phyloP scores from a whole-genome alignment of 352 stramenopile genomes.

The Phytophthora macrochlamydospora region DNA sequence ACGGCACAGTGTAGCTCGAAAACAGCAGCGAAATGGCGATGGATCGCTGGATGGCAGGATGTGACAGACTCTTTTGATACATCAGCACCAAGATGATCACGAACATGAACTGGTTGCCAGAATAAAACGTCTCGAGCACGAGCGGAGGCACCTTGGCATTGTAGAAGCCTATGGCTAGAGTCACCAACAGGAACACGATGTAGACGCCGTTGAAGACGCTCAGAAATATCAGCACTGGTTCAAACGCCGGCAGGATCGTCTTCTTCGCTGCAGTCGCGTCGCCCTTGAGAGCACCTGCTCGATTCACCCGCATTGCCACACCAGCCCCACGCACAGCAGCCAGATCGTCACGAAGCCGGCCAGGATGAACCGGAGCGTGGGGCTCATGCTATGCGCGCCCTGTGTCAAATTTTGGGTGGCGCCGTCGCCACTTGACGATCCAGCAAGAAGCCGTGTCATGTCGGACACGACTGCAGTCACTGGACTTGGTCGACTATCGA shows the following conservation, averaged over 20 bases:
- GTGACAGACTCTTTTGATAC: slow-evolving; percentile 54
- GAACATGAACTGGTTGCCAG: slow-evolving; percentile 40
- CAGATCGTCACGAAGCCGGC: slow-evolving; percentile 43
- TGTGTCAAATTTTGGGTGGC: slow-evolving; percentile 3
- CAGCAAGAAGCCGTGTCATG: slow-evolving; percentile 20
- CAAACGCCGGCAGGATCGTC: slow-evolving; percentile 48
- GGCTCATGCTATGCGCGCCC: slow-evolving; percentile 20
- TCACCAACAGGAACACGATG: slow-evolving; percentile 27
- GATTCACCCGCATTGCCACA: slow-evolving; percentile 43
- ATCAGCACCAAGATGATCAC: slow-evolving; percentile 45
- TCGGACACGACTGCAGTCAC: neutral
- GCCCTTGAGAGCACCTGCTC: slow-evolving; percentile 32
- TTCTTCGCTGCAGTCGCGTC: slow-evolving; percentile 36
- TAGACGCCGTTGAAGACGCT: slow-evolving; percentile 32
- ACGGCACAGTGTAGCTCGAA: slow-evolving; percentile 31
- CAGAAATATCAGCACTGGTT: slow-evolving; percentile 47
- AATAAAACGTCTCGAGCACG: slow-evolving; percentile 34
- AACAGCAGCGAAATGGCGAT: slow-evolving; percentile 28
- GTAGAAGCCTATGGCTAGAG: slow-evolving; percentile 27
- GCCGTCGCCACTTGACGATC: slow-evolving; percentile 5
- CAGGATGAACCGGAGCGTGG: slow-evolving; percentile 33
- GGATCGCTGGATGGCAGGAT: slow-evolving; percentile 35
- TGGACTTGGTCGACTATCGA: slow-evolving; percentile 2
- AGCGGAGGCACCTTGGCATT: slow-evolving; percentile 20
- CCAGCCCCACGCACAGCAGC: slow-evolving; percentile 35